These are phyloP conservation scores for Pharnaceum exiguum DNA, from an alignment of 148 eudicot species.

Conservation along the genomic window DNA sequence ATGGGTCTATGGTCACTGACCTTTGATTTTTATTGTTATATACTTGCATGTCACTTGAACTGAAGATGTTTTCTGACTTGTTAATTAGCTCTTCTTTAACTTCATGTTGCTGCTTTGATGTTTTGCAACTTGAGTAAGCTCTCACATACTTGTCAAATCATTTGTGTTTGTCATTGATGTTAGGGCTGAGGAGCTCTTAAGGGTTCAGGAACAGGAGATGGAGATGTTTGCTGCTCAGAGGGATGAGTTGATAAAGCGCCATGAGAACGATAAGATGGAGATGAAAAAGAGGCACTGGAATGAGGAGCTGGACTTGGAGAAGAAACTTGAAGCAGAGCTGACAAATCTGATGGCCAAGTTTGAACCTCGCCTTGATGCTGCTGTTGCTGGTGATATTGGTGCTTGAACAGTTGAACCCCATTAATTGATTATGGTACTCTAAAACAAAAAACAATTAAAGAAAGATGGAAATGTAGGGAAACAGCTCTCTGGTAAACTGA, in stretches of 20 bases:
- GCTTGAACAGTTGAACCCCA: no score
- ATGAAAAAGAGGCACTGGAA: slow-evolving; percentile 44
- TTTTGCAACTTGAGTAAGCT: no score
- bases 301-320: slow-evolving; percentile 53
- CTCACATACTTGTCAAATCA: no score
- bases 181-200: slow-evolving; percentile 44
- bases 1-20: no score
- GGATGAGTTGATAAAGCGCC: slow-evolving; percentile 30
- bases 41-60: no score
- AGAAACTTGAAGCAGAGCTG: slow-evolving; percentile 29
- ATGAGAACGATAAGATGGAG: slow-evolving; percentile 37
- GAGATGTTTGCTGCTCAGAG: slow-evolving; percentile 42
- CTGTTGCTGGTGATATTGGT: not conserved
- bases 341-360: slow-evolving; percentile 48
- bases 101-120: no score
- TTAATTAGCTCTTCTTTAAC: no score
- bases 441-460: not conserved
- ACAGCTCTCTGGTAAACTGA: not conserved
- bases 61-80: no score
- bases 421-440: no score
- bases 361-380: slow-evolving; percentile 21
- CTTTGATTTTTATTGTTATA: no score
- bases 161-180: not conserved
- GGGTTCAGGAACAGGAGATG: slow-evolving; percentile 48
- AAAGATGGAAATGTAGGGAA: not conserved